These are phyloP conservation scores for Serendipita indica DNA, from an alignment of 768 basidiomycete genomes.

Conservation along the genomic window DNA sequence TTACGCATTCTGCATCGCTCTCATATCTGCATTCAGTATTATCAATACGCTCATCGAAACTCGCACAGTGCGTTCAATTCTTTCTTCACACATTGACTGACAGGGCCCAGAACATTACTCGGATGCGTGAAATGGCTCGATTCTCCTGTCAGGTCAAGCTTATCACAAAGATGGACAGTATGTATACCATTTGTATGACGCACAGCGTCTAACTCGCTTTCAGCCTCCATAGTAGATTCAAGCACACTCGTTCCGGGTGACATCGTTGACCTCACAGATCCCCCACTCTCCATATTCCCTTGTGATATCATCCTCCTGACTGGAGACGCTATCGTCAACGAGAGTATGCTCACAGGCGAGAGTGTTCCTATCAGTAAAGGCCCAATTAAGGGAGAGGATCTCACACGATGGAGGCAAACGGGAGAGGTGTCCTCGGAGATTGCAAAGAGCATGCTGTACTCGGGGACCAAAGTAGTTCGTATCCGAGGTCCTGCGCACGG, in stretches of 20 bases:
- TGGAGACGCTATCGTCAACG: slow-evolving; percentile 95
- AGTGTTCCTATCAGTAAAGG: slow-evolving; percentile 92
- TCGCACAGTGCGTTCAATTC: slow-evolving; percentile 44
- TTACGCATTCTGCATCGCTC: slow-evolving; percentile 90
- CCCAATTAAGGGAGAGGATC: slow-evolving; percentile 65
- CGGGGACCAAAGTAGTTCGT: slow-evolving; percentile 82
- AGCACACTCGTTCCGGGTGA: slow-evolving; percentile 80
- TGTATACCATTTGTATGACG: slow-evolving; percentile 19
- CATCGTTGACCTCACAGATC: slow-evolving; percentile 72
- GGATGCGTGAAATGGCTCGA: slow-evolving; percentile 94
- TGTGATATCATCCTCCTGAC: slow-evolving; percentile 86
- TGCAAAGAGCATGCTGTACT: slow-evolving; percentile 72
- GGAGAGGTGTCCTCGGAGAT: slow-evolving; percentile 46
- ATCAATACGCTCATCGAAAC: slow-evolving; percentile 81
- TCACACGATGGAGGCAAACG: slow-evolving; percentile 52
- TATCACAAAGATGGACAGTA: slow-evolving; percentile 57
- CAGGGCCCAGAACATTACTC: slow-evolving; percentile 52
- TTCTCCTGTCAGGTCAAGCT: slow-evolving; percentile 68
- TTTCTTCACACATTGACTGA: background rate
- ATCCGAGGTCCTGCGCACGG: slow-evolving; percentile 51
- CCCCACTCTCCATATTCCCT: slow-evolving; percentile 59
- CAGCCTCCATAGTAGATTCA: slow-evolving; percentile 64
- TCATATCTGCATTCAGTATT: slow-evolving; percentile 79
- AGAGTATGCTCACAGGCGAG: slow-evolving; percentile 98
- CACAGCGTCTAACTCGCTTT: background rate